A percentile compares a stretch with the other conserved stretches of the same genome.
These are phyloP conservation scores for Ulota crispa DNA, from an alignment of 225 moss, liverwort and hornwort species.

Conservation along the genomic window DNA sequence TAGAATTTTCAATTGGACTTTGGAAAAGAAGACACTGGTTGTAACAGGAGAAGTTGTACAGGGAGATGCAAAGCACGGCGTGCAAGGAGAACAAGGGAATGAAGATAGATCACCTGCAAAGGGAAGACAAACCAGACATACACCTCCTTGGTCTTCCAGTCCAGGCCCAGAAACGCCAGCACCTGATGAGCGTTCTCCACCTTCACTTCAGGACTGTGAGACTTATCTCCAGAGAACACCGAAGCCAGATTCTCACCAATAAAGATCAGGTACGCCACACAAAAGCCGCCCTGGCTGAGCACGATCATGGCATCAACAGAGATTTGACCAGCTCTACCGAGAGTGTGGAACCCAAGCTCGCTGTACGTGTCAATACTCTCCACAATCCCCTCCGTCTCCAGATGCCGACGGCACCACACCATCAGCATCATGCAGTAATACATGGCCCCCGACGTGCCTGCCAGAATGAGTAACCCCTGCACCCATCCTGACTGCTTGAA, in stretches of 20 bases:
- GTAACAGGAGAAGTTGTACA: background rate
- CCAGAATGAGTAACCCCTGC: slow-evolving; percentile 58
- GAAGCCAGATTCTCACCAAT: slow-evolving; percentile 94
- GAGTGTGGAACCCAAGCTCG: slow-evolving; percentile 67
- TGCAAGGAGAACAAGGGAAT: background rate
- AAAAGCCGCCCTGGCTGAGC: slow-evolving; percentile 88
- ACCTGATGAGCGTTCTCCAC: slow-evolving; percentile 20
- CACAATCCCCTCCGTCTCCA: slow-evolving; percentile 55
- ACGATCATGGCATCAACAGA: slow-evolving; percentile 72
- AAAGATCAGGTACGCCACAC: slow-evolving; percentile 88
- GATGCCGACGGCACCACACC: slow-evolving; percentile 63
- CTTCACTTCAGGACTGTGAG: slow-evolving; percentile 16
- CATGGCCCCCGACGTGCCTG: slow-evolving; percentile 50
- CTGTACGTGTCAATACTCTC: slow-evolving; percentile 63
- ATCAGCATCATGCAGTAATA: slow-evolving; percentile 92
- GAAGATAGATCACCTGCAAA: slow-evolving; percentile 40
- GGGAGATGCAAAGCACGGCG: background rate
- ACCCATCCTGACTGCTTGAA: slow-evolving; percentile 95
- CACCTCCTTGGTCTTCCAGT: slow-evolving; percentile 77
- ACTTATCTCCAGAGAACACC: slow-evolving; percentile 40
- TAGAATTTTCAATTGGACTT: background rate
- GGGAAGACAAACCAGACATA: slow-evolving; percentile 89
- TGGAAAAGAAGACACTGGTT: background rate
- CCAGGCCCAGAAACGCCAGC: slow-evolving; percentile 32
- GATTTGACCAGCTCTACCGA: slow-evolving; percentile 59